Base-by-base conservation (phyloP, 805 yeast species). In the Danielia oregonensis region DNA sequence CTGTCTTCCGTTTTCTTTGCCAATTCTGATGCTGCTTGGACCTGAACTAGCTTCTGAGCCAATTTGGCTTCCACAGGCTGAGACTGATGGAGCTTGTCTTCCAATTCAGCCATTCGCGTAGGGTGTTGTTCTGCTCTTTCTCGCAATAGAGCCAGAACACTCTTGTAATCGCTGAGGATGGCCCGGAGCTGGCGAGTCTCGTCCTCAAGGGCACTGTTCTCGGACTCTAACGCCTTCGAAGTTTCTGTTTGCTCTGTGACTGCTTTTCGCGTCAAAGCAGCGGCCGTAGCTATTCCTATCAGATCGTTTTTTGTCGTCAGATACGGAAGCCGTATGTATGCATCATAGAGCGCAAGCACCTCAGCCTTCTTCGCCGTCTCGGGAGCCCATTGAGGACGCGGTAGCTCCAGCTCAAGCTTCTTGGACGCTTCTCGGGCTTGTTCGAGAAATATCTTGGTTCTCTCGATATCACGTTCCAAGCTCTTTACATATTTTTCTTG, bases 241-340 rank as follows among this genome's bases (percentile, higher is more conserved):
- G 46, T 37, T 10, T 23, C 17, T 3, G 24, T 24, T 12, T 47
- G 49, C 17, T 43, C 41, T 5, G 21, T 12, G 2, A 47, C 49
- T 4, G 46, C 42, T 6, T 29, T 35, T 33, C 27, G 37, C 17
- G 46, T 43, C 23, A 40, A 19, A 6, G 39, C 40, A 12, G 45
- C 40, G 8, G 49, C 51, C 10, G 44, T 39, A 17, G 49, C 51
- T 14, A 47, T 47, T n/a, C 49, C 51, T 11, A 47, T 47, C 48
- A 43, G 48, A 18, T 47, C 51, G 35, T 40, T 45, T 26, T 45
- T 47, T 37, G 36, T 37, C 11, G 49, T 39, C 23, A 35, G 26
- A 25, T 45, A 47, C 4, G 51, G 46, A 24, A 47, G 42, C 24
- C 31, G 36, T 15, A 29, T 26, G 24, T 38, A 45, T 4, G 36